Evolutionary conservation across 345 rosid species (phyloP), one percentile per base, ranked within the genome.

Genomic region (Trapa bicornis): DNA sequence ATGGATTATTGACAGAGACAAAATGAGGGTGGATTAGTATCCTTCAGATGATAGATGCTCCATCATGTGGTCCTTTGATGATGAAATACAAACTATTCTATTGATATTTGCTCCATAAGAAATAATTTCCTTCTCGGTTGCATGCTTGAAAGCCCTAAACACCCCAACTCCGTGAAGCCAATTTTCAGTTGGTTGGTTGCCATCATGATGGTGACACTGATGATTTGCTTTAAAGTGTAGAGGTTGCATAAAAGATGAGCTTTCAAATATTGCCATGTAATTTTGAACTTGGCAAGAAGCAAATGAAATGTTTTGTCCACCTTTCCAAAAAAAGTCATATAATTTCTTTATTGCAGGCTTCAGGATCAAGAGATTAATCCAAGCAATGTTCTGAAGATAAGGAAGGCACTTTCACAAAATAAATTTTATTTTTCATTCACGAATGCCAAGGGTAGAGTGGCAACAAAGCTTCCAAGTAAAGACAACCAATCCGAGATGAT

Each of bases 321-420:
- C 1, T 22, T n/a, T 11, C 35, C 9, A 8, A 15, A 58, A 58
- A 58, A 38, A 32, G 63, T 32, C 3, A 50, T 33, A 8, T 33
- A 29, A 10, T 32, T 58, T 13, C 63, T 3, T 38, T 58, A 66
- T 58, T 68, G 56, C 69, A 90, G 97, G 78, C 70, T 90, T 58
- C 92, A 83, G 70, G 87, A 83, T 81, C 76, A 78, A 72, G 76
- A 83, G 72, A 68, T 75, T 52, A 76, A 83, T 71, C 85, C 82
- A 1, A 65, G 6, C 33, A 77, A 73, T 62, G 37, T 61, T 61
- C 22, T 63, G 67, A 77, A 75, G 71, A 73, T 80, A 72, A 82
- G 69, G 75, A 75, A 79, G 78, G 85, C 80, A 37, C 77, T 91
- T 43, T 69, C 67, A 7, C 81, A 67, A 50, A 79, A 84, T 76